phyloP scores from a whole-genome alignment of 352 stramenopile genomes.

The Phytophthora rubi region DNA sequence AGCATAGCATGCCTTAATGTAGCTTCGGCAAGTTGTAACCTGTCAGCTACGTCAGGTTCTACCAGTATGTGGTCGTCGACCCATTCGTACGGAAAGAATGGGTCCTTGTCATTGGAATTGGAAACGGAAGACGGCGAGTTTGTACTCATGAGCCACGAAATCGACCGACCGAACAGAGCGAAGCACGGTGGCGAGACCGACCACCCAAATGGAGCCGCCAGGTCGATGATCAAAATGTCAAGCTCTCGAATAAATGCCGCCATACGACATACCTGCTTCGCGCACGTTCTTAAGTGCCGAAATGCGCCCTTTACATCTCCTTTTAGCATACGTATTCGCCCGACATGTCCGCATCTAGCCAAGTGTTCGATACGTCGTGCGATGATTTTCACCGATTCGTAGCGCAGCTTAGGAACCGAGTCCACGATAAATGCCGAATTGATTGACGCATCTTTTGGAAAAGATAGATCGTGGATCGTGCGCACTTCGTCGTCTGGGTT shows the following conservation, averaged over 20 bases:
- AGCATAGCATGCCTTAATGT: too few relatives aligned
- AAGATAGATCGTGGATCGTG: conserved; percentile 13
- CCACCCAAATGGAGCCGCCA: too few relatives aligned
- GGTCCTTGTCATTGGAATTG: too few relatives aligned
- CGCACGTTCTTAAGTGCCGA: conserved; percentile 2
- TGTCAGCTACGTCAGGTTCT: too few relatives aligned
- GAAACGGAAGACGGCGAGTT: too few relatives aligned
- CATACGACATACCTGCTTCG: conserved; percentile 15
- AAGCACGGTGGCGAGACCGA: too few relatives aligned
- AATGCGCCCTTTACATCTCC: conserved; percentile 22
- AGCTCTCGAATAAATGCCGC: conserved; percentile 11
- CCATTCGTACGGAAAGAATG: too few relatives aligned
- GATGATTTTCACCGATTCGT: conserved; percentile 10
- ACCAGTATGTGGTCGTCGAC: too few relatives aligned
- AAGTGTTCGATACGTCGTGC: conserved; percentile 13
- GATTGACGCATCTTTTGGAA: background rate
- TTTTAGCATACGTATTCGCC: conserved; percentile 9
- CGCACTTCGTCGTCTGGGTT: conserved; percentile 7
- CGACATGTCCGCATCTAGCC: background rate
- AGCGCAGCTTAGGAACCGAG: background rate
- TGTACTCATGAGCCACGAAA: too few relatives aligned
- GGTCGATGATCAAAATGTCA: background rate
- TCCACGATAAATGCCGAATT: conserved; percentile 10
- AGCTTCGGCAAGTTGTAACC: too few relatives aligned
- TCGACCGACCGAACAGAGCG: too few relatives aligned